Evolutionary conservation across 2,329 filamentous ascomycete genomes (phyloP), one percentile per base, ranked within the genome.

Genomic region (Lithohypha guttulata): DNA sequence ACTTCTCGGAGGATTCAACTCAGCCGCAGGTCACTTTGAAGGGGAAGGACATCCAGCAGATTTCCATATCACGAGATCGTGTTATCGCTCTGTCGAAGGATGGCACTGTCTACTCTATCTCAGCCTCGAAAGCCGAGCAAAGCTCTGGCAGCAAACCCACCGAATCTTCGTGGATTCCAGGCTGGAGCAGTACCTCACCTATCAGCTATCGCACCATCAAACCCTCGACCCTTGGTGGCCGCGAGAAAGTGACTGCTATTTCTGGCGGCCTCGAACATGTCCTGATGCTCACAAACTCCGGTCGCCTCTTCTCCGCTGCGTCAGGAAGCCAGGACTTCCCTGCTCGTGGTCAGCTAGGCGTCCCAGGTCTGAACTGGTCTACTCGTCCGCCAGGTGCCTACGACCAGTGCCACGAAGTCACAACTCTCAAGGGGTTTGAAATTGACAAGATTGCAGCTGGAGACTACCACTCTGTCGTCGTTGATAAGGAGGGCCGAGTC

Each of bases 241-340:
- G 74, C 21, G 87, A 94, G 60, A 81, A 73, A 42, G 66, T 96
- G 6, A 73, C 73, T 0, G 72, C 84, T 36, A 73, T 96, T 42
- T 73, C 76, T 43, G 77, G 80, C 46, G 91, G 91, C 2, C 69
- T 84, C 10, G 86, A 96, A 54, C 89, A 96, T 58, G 82, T 81
- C 21, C 70, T 96, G 1, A 69, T 98, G 34, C 70, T 95, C 44
- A 95, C 89, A 0, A 85, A 77, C 32, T 75, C 73, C 37, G 91
- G 91, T 1, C 82, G 89, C 27, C 73, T 96, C 22, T 96, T 93
- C 60, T 83, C 87, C 2, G 79, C 83, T n/a, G 89, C 84, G 2
- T 79, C 85, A 2, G 85, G 82, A 45, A 78, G 78, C 13, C 73
- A 81, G 41, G 70, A 77, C 36, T 96, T 82, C 55, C 91, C 91